phyloP scores from a whole-genome alignment of 768 basidiomycete genomes.

The Sarcodon sp. region DNA sequence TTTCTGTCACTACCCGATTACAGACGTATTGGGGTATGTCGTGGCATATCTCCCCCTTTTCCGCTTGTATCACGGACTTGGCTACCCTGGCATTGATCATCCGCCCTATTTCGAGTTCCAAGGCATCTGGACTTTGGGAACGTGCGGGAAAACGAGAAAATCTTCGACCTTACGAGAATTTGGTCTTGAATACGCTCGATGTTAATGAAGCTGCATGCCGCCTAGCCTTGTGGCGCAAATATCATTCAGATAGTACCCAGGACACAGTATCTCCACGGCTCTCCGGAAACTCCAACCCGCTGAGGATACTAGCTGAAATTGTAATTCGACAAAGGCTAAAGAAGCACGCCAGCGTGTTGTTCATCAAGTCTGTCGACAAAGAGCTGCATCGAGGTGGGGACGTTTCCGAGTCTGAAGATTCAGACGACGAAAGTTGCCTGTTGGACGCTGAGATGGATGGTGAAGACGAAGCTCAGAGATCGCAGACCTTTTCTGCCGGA shows the following conservation, averaged over 20 bases:
- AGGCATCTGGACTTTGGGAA: slow-evolving; percentile 33
- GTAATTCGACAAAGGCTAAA: slow-evolving; percentile 40
- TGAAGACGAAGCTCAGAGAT: slow-evolving; percentile 26
- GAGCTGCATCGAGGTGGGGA: background rate
- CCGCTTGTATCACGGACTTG: slow-evolving; percentile 31
- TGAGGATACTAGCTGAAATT: slow-evolving; percentile 36
- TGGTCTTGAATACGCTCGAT: slow-evolving; percentile 37
- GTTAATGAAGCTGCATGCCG: slow-evolving; percentile 39
- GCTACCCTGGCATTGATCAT: slow-evolving; percentile 46
- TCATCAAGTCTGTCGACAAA: slow-evolving; percentile 28
- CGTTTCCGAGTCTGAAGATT: slow-evolving; percentile 5
- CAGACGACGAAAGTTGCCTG: slow-evolving; percentile 3
- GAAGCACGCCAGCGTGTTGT: slow-evolving; percentile 38
- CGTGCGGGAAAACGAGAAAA: slow-evolving; percentile 18
- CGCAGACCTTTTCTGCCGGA: slow-evolving; percentile 42
- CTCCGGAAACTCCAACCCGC: slow-evolving; percentile 17
- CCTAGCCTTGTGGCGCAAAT: slow-evolving; percentile 18
- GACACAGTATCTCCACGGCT: slow-evolving; percentile 13
- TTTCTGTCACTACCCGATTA: slow-evolving; percentile 25
- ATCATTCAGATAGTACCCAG: slow-evolving; percentile 10
- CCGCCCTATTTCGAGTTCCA: slow-evolving; percentile 27
- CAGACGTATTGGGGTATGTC: slow-evolving; percentile 45
- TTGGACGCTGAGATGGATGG: slow-evolving; percentile 17
- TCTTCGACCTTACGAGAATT: slow-evolving; percentile 33
- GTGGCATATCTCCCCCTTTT: slow-evolving; percentile 23